A percentile compares a stretch with the other conserved stretches of the same genome.
These are phyloP conservation scores for Tagetes erecta DNA, from an alignment of 129 eudicot species.

Conservation along the genomic window DNA sequence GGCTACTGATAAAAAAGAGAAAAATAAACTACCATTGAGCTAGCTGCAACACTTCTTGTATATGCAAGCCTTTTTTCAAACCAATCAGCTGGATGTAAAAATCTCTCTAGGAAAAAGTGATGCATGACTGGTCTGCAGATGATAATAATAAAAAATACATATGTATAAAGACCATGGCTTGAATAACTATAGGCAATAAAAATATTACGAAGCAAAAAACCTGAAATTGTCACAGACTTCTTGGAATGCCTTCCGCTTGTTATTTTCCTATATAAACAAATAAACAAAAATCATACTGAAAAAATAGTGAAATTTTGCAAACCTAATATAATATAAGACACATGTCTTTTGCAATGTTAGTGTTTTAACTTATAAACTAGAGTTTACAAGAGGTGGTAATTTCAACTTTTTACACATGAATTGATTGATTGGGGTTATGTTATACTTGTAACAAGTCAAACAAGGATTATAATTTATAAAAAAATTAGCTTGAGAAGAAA, in stretches of 20 bases:
- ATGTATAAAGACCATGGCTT: neutral
- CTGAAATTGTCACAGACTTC: constrained; percentile 87
- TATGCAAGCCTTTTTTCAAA: constrained; percentile 96
- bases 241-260: constrained; percentile 88
- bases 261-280: constrained; percentile 54
- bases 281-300: constrained; percentile 6
- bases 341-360: neutral
- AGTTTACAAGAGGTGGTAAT: neutral
- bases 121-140: constrained; percentile 95
- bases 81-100: constrained; percentile 93
- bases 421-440: neutral
- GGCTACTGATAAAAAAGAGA: neutral
- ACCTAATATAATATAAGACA: neutral
- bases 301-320: neutral
- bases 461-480: neutral
- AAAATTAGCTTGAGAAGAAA: neutral
- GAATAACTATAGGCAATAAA: neutral
- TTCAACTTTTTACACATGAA: neutral
- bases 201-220: constrained; percentile 38
- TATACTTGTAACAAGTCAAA: neutral
- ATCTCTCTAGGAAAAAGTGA: constrained; percentile 88
- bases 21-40: constrained; percentile 75
- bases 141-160: constrained; percentile 3
- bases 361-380: neutral
- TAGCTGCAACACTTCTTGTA: constrained; percentile 96